Base-by-base conservation (phyloP, 2,329 filamentous ascomycete genomes). In the Teratosphaeria zuluensis region DNA sequence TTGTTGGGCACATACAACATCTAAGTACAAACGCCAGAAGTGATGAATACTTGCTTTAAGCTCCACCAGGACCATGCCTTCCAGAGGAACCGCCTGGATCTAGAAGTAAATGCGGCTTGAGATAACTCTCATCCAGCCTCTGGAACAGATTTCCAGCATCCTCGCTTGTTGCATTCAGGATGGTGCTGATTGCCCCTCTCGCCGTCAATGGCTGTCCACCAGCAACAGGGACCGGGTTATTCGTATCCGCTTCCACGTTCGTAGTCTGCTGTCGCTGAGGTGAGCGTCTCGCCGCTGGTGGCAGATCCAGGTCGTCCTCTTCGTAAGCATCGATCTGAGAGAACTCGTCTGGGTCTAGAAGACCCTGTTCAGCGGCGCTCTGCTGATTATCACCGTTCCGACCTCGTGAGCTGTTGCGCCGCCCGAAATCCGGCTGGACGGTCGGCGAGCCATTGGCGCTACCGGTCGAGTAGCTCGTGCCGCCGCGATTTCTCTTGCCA, bases 71-170 rank as follows among this genome's bases (percentile, higher is more conserved):
- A 5, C 21, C 55, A 48, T 58, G 56, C 11, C 56, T 52, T 24
- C 51, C 51, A 31, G 55, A 57, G 8, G 24, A n/a, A 33, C 65
- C 66, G n/a, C 67, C 65, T 0, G 74, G 88, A 74, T 96, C 92
- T 21, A 97, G 81, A 64, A 97, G 74, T 58, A 97, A 76, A 70
- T 87, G 89, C 19, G 92, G 92, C 78, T 97, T 97, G 74, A 97
- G 92, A 72, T 91, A 96, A 61, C 92, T 90, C 74, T 99, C 94
- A 72, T 99, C 94, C 61, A 99, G 78, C 75, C 96, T 92, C 65
- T 86, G 86, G 74, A 99, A 95, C 76, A 95, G 84, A 53, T 88
- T 90, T 9, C 89, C 88, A 52, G 95, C 91, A 72, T 99, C 94
- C 55, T 95, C 90, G 0, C 88, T 83, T 16, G 88, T 81, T 0